phyloP scores from a whole-genome alignment of 352 stramenopile species.

The Phytophthora pluvialis region DNA sequence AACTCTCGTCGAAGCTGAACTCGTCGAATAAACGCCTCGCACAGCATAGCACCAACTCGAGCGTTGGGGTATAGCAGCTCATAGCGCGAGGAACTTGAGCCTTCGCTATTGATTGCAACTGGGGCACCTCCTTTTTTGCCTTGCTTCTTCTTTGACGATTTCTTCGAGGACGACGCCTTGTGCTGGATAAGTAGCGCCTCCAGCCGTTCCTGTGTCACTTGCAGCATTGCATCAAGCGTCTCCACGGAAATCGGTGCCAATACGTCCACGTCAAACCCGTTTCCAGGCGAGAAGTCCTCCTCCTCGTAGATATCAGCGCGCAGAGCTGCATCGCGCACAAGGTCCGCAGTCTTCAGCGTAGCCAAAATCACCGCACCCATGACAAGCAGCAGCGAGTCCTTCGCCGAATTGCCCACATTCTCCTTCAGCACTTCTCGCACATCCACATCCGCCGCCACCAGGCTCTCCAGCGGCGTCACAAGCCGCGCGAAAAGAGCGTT shows the following conservation, averaged over 20 bases:
- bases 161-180: constrained; percentile 54
- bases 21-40: constrained; percentile 68
- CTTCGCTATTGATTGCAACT: constrained; percentile 11
- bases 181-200: constrained; percentile 50
- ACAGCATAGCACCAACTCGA: constrained; percentile 58
- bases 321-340: constrained; percentile 85
- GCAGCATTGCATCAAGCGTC: constrained; percentile 47
- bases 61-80: constrained; percentile 58
- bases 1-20: constrained; percentile 60
- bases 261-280: constrained; percentile 62
- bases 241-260: constrained; percentile 50
- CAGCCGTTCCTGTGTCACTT: constrained; percentile 55
- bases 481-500: constrained; percentile 69
- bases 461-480: constrained; percentile 38
- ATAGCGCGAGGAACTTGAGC: constrained; percentile 16
- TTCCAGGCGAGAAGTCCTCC: constrained; percentile 92
- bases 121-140: constrained; percentile 43
- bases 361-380: constrained; percentile 74
- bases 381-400: constrained; percentile 72
- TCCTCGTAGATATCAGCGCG: constrained; percentile 97
- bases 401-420: constrained; percentile 38
- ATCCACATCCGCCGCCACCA: constrained; percentile 31
- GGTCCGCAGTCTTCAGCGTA: constrained; percentile 76
- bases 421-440: constrained; percentile 37
- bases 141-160: constrained; percentile 69